phyloP scores from a whole-genome alignment of 768 basidiomycete genomes.

The Auricularia sp. region DNA sequence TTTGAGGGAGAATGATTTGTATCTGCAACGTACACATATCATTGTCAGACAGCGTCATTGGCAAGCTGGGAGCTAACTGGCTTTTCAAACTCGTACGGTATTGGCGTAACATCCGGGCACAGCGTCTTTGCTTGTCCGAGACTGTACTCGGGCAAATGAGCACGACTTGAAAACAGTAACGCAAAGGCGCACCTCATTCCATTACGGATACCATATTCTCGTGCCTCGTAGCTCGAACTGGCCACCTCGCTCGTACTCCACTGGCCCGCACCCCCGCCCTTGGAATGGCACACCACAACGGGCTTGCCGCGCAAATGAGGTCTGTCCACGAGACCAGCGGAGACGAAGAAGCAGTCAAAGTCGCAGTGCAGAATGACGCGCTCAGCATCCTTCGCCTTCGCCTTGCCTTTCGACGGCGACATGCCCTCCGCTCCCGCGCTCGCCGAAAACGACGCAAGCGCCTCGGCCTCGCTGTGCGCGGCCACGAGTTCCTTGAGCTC shows the following conservation, averaged over 20 bases:
- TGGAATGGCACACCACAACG: slow-evolving; percentile 91
- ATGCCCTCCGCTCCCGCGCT: slow-evolving; percentile 7
- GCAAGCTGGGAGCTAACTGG: slow-evolving; percentile 18
- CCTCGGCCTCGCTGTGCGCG: slow-evolving; percentile 42
- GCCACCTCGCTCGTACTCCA: slow-evolving; percentile 92
- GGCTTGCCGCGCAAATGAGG: slow-evolving; percentile 82
- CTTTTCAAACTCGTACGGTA: slow-evolving; percentile 92
- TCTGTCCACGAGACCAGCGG: slow-evolving; percentile 71
- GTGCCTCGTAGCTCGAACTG: slow-evolving; percentile 87
- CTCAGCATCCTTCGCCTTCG: slow-evolving; percentile 38
- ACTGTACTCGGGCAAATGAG: slow-evolving; percentile 26
- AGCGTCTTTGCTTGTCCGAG: slow-evolving; percentile 69
- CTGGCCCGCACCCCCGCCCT: slow-evolving; percentile 56
- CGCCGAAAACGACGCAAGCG: no score
- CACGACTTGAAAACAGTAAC: slow-evolving; percentile 10
- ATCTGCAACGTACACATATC: slow-evolving; percentile 33
- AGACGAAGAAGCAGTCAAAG: slow-evolving; percentile 96
- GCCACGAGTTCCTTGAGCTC: slow-evolving; percentile 73
- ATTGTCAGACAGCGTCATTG: no score
- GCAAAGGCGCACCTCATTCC: slow-evolving; percentile 69
- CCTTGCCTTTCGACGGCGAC: slow-evolving; percentile 46
- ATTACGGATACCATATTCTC: slow-evolving; percentile 77
- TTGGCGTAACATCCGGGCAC: slow-evolving; percentile 61
- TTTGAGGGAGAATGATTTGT: slow-evolving; percentile 70
- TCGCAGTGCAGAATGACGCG: slow-evolving; percentile 85